These are phyloP conservation scores for Xylaria sp. DNA, from an alignment of 2,329 filamentous ascomycete genomes.

Conservation along the genomic window DNA sequence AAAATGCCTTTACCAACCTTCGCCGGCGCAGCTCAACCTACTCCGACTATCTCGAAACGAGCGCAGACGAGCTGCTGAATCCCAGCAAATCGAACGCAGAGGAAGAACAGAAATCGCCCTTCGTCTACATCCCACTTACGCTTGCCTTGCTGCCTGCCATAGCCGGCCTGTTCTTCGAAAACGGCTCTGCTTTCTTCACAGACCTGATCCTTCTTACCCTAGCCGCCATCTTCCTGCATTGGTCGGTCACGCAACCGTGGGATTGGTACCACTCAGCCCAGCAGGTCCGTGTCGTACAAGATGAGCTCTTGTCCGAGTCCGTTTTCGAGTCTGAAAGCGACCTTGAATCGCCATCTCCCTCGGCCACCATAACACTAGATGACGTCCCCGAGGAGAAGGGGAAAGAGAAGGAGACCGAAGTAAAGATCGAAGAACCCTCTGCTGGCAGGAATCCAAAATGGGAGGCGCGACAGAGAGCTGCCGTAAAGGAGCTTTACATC, in stretches of 20 bases:
- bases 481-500: slow-evolving; percentile 68
- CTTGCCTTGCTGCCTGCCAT: slow-evolving; percentile 86
- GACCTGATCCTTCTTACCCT: slow-evolving; percentile 82
- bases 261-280: slow-evolving; percentile 78
- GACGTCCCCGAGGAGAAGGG: slow-evolving; percentile 54
- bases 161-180: slow-evolving; percentile 82
- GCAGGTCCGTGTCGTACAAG: slow-evolving; percentile 57
- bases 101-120: slow-evolving; percentile 65
- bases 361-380: slow-evolving; percentile 42
- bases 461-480: slow-evolving; percentile 44
- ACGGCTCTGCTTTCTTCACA: slow-evolving; percentile 82
- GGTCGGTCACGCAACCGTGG: slow-evolving; percentile 91
- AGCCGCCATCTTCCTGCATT: slow-evolving; percentile 86
- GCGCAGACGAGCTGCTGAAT: slow-evolving; percentile 73
- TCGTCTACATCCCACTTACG: slow-evolving; percentile 80
- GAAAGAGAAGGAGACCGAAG: slow-evolving; percentile 18
- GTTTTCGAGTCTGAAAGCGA: slow-evolving; percentile 55
- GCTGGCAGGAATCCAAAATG: slow-evolving; percentile 25
- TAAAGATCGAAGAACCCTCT: slow-evolving; percentile 15
- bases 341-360: slow-evolving; percentile 38
- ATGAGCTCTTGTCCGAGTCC: slow-evolving; percentile 50
- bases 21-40: slow-evolving; percentile 77
- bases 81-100: slow-evolving; percentile 48
- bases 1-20: slow-evolving; percentile 37
- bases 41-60: slow-evolving; percentile 73